Evolutionary conservation across 192 early-diverging fungal genomes (phyloP), one percentile per base, ranked within the genome.

Genomic region (Spizellomyces sp.): DNA sequence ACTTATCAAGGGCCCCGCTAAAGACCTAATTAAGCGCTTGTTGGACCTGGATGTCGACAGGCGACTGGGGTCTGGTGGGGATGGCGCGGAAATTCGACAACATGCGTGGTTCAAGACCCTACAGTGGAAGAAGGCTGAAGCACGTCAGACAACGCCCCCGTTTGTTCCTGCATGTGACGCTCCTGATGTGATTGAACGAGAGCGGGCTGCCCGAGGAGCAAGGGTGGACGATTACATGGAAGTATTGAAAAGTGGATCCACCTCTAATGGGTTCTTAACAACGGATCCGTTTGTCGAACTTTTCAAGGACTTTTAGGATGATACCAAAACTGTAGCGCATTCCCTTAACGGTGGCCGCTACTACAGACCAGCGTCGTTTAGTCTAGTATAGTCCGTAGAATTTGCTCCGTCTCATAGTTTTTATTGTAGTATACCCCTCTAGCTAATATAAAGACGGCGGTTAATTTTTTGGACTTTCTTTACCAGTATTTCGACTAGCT

Each of bases 21-120:
- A 76, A 60, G 79, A 75, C 41, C 41, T 81, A 5, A 47, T 78
- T 19, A 48, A 62, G 9, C 45, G 74, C 42, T 54, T 86, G 41
- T 48, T 86, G 62, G 80, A 81, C 17, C 66, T 65, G 58, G 81
- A 86, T 60, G 76, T 77, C 5, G 73, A 57, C 17, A 70, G 62
- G 50, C 69, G 84, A 48, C 57, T 86, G 6, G 83, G 83, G 27
- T 61, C 50, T 36, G 21, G 44, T 19, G 60, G 62, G 8, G 72
- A 76, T 46, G 84, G 81, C 12, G 71, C 71, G 44, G 91, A 90
- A 45, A 90, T 92, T 59, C 81, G 86, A 56, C 73, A 78, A 54
- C 89, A 90, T 63, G 73, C 79, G 5, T 93, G 88, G 88, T 92
- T 91, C 71, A 81, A 75, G 43, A 82, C 82, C 6, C 75, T 92